A percentile compares a stretch with the other conserved stretches of the same genome.
Conservation (phyloP, 2,329 filamentous ascomycete species). For the Diaporthe nobilis region DNA sequence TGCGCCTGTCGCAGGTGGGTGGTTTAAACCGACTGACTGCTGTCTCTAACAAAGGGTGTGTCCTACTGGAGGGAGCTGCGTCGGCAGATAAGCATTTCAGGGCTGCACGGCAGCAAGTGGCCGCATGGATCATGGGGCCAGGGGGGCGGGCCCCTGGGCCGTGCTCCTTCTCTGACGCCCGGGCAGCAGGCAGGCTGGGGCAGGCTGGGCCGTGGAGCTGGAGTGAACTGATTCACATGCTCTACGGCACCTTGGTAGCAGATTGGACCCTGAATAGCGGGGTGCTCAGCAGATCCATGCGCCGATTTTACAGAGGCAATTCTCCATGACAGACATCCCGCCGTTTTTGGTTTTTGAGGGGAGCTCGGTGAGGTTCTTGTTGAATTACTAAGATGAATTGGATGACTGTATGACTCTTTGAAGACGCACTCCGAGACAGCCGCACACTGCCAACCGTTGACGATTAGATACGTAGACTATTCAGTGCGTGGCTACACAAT, state of each 20-base stretch:
- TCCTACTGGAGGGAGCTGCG: not conserved
- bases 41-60: not conserved
- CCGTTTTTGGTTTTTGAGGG: not conserved
- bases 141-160: not conserved
- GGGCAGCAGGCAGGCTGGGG: not conserved
- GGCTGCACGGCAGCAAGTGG: not conserved
- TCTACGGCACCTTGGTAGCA: not conserved
- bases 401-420: not conserved
- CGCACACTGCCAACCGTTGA: not conserved
- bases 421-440: not conserved
- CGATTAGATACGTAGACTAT: not conserved
- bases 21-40: constrained; percentile 1
- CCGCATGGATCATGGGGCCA: not conserved
- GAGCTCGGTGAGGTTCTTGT: no score
- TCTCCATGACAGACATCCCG: not conserved
- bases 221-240: constrained; percentile 12
- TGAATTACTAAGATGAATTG: constrained; percentile 10
- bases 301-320: not conserved
- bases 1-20: constrained; percentile 21
- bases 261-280: not conserved
- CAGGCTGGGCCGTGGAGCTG: not conserved
- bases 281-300: constrained; percentile 16
- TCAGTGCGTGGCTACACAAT: not conserved
- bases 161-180: not conserved
- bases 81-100: constrained; percentile 23